Evolutionary conservation across 2,329 filamentous ascomycete genomes (phyloP).

Genomic region (Camillea tinctor): DNA sequence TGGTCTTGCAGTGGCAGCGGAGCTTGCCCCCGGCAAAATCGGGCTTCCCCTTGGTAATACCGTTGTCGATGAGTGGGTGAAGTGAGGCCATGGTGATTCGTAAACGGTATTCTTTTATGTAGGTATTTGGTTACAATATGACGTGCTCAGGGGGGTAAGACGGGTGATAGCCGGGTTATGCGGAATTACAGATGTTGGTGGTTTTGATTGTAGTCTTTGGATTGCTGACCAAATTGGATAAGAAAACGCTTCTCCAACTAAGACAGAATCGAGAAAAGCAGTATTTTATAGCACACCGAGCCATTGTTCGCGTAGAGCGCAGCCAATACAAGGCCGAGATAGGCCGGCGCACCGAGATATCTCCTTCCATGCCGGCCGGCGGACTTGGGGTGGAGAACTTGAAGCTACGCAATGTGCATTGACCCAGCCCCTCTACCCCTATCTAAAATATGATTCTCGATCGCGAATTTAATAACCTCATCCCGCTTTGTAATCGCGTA

Average conservation of each 20-base stretch:
- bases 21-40: constrained; percentile 60
- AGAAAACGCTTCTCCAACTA: neutral
- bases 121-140: neutral
- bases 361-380: neutral
- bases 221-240: neutral
- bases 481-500: neutral
- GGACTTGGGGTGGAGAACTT: neutral
- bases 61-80: constrained; percentile 63
- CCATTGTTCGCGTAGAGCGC: neutral
- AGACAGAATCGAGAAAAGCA: neutral
- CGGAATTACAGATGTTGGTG: too few relatives aligned
- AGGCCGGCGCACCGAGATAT: neutral
- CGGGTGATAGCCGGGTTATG: too few relatives aligned
- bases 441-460: neutral
- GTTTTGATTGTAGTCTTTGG: neutral
- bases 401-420: neutral
- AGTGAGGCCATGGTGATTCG: constrained; percentile 37
- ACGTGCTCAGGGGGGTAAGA: neutral
- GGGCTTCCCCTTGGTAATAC: constrained; percentile 53
- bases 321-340: neutral
- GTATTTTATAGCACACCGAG: neutral
- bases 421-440: neutral
- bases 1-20: constrained; percentile 55
- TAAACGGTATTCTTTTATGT: neutral
- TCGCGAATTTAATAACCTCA: neutral